These are phyloP conservation scores for Zymoseptoria ardabiliae DNA, from an alignment of 2,329 filamentous ascomycete species.

Conservation along the genomic window DNA sequence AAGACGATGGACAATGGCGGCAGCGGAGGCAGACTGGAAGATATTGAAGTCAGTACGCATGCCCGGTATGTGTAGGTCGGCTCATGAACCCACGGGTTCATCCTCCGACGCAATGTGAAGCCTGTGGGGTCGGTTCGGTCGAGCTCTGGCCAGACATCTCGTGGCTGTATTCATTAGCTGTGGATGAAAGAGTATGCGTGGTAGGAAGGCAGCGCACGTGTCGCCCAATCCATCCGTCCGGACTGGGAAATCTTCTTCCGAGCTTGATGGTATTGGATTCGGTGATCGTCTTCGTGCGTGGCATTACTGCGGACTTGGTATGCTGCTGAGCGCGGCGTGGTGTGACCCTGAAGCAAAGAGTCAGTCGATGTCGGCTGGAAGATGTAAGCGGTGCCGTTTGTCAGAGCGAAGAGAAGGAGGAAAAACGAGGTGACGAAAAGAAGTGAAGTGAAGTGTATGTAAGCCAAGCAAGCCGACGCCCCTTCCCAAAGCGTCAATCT, in stretches of 20 bases:
- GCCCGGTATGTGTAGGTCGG: too few relatives aligned
- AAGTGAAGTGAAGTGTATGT: not conserved
- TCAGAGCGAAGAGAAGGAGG: not conserved
- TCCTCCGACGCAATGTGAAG: not conserved
- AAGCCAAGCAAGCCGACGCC: not conserved
- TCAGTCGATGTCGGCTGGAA: not conserved
- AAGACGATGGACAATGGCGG: not conserved
- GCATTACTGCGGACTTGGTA: not conserved
- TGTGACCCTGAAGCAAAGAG: not conserved
- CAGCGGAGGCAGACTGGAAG: not conserved
- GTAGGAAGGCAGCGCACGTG: not conserved
- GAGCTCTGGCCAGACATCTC: not conserved
- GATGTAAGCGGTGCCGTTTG: not conserved
- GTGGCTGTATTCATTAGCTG: not conserved
- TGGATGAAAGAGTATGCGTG: not conserved
- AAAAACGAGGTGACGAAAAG: not conserved
- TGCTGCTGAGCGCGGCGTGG: too few relatives aligned
- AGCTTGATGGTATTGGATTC: not conserved
- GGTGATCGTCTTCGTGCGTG: not conserved
- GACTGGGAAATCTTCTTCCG: not conserved
- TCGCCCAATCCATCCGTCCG: not conserved
- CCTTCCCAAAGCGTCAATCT: not conserved
- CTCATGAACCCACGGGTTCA: not conserved
- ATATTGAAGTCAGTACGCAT: not conserved
- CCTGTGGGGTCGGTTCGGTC: not conserved